phyloP scores from a whole-genome alignment of 2,329 filamentous ascomycete species.

The Periglandula ipomoeae region DNA sequence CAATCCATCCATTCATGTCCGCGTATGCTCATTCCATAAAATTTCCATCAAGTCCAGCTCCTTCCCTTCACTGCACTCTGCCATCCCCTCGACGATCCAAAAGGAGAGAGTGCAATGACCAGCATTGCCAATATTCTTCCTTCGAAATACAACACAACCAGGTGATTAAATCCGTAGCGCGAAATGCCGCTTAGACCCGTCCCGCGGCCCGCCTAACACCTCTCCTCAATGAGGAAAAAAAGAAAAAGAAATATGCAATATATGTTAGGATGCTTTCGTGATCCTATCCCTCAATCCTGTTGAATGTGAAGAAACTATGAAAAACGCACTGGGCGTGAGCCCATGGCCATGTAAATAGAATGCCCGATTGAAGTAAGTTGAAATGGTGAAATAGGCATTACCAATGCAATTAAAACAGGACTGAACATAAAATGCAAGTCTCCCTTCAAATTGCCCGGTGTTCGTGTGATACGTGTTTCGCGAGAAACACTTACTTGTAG shows the following conservation, averaged over 20 bases:
- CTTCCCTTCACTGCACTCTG: conserved; percentile 1
- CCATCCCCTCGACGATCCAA: background rate
- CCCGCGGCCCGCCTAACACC: background rate
- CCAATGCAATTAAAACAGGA: background rate
- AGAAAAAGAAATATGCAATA: background rate
- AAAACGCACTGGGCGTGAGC: background rate
- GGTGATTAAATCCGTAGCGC: background rate
- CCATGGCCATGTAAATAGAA: background rate
- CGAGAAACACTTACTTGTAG: background rate
- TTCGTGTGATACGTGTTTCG: background rate
- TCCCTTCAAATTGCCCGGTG: background rate
- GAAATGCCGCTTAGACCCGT: background rate
- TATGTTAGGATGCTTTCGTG: too few species aligned
- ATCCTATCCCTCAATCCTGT: background rate
- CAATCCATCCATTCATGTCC: background rate
- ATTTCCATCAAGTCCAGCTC: background rate
- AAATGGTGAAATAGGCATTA: background rate
- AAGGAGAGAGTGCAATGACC: conserved; percentile 9
- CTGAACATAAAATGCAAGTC: background rate
- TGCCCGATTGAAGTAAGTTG: background rate
- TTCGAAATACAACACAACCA: background rate
- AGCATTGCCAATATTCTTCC: conserved; percentile 6
- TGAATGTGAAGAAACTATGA: background rate
- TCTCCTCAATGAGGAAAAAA: background rate
- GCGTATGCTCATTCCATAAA: background rate